Evolutionary conservation across 2,329 filamentous ascomycete genomes (phyloP).

Genomic region (Aspergillus sp.): DNA sequence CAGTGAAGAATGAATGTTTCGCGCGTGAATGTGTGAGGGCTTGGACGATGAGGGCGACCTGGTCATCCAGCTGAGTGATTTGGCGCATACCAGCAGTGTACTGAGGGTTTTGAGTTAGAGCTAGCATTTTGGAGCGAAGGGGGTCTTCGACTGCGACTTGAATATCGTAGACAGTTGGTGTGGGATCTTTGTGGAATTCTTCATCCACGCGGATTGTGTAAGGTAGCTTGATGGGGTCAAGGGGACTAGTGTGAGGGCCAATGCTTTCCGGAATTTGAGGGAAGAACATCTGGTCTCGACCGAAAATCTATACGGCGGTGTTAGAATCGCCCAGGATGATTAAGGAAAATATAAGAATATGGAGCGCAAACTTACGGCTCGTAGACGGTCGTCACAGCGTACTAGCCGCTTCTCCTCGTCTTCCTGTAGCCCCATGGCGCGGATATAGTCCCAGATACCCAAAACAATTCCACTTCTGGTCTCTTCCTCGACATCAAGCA

Average conservation of each 20-base stretch:
- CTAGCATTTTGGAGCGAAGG: slow-evolving; percentile 64
- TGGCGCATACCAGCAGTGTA: slow-evolving; percentile 73
- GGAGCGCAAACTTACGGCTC: slow-evolving; percentile 58
- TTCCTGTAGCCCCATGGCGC: slow-evolving; percentile 80
- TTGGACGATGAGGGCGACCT: slow-evolving; percentile 79
- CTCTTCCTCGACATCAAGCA: slow-evolving; percentile 83
- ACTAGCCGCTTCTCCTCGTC: slow-evolving; percentile 94
- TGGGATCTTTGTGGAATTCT: slow-evolving; percentile 71
- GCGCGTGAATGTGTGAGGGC: slow-evolving; percentile 81
- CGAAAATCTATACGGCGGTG: slow-evolving; percentile 61
- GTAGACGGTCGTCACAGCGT: slow-evolving; percentile 80
- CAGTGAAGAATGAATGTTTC: slow-evolving; percentile 83
- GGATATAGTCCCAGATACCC: slow-evolving; percentile 94
- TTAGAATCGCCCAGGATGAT: not conserved
- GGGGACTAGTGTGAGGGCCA: slow-evolving; percentile 71
- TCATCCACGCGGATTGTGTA: slow-evolving; percentile 95
- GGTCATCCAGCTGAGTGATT: slow-evolving; percentile 76
- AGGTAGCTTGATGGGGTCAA: slow-evolving; percentile 77
- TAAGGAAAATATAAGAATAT: not conserved
- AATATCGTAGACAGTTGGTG: slow-evolving; percentile 86
- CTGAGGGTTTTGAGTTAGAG: slow-evolving; percentile 67
- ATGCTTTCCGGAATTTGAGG: slow-evolving; percentile 81
- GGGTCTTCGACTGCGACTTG: slow-evolving; percentile 83
- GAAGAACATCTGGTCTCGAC: slow-evolving; percentile 76
- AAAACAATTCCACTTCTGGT: slow-evolving; percentile 85